phyloP scores from a whole-genome alignment of 345 rosid genomes.

The Brassica incana region DNA sequence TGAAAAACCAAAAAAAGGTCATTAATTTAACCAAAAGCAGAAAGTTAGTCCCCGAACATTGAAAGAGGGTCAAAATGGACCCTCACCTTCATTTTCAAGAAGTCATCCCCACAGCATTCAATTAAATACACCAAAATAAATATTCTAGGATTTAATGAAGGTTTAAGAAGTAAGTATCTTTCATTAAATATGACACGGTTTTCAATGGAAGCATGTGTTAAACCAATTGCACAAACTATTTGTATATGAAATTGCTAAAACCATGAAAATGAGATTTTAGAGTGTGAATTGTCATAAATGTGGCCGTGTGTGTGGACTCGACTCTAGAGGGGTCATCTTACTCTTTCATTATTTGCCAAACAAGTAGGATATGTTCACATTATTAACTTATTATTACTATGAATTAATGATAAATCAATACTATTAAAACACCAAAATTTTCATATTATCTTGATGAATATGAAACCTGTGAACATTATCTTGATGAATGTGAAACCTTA shows the following conservation, averaged over 20 bases:
- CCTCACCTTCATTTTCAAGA: slow-evolving; percentile 24
- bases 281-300: slow-evolving; percentile 29
- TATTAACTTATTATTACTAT: background rate
- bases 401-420: background rate
- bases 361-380: slow-evolving; percentile 35
- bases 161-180: slow-evolving; percentile 17
- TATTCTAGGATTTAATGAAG: slow-evolving; percentile 1
- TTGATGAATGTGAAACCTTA: slow-evolving; percentile 26
- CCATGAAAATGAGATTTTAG: slow-evolving; percentile 10
- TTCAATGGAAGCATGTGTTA: background rate
- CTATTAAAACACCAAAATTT: background rate
- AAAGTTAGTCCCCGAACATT: slow-evolving; percentile 24
- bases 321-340: slow-evolving; percentile 28
- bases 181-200: slow-evolving; percentile 9
- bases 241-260: background rate
- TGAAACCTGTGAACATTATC: slow-evolving; percentile 11
- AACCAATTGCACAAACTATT: slow-evolving; percentile 15
- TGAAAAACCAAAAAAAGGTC: slow-evolving; percentile 14
- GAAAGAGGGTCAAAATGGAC: slow-evolving; percentile 38
- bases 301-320: slow-evolving; percentile 39
- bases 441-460: slow-evolving; percentile 32
- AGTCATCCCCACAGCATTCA: slow-evolving; percentile 30
- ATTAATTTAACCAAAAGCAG: slow-evolving; percentile 39
- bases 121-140: background rate
- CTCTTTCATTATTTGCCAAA: slow-evolving; percentile 24